Evolutionary conservation across 2,329 filamentous ascomycete genomes (phyloP), one percentile per base, ranked within the genome.

Genomic region (Arthroderma uncinatum): DNA sequence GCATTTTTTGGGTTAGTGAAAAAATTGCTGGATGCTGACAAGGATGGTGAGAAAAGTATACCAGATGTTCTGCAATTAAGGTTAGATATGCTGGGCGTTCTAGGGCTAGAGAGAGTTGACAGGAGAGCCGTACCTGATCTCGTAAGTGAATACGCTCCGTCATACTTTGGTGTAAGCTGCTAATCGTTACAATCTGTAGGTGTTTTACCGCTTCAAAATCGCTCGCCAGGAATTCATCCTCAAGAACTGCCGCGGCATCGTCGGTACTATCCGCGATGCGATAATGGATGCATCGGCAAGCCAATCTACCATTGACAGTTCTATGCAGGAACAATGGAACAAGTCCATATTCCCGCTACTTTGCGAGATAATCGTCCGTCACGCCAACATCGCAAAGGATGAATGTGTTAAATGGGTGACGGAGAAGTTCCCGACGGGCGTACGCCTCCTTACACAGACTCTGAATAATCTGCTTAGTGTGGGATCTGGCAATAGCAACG

Each of bases 121-220:
- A 8, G 5, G 14, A 50, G 7, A 0, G 12, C 8, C 12, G 21
- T 39, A 10, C 60, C 62, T n/a, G 70, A 73, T 58, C 52, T 73
- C 59, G 70, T 69, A 62, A 59, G 66, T 60, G 5, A 40, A 16
- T 3, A 23, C 12, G 2, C 14, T 4, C 33, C 10, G 3, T 10
- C 25, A 37, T 9, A 1, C 2, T 12, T 34, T 30, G 10, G 28
- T 8, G 44, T 23, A 6, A 19, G 25, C 28, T 37, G 36, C n/a
- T 8, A 23, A 36, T 48, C 10, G 8, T 30, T 37, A 44, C 12
- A 4, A 55, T 21, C 19, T 12, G 0, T 60, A 69, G 64, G 63
- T 74, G 9, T 68, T 70, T 2, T 74, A 74, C 60, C 70, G 72
- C 6, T 74, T 73, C 56, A 64, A 67, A 42, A 61, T 73, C 21